Base-by-base conservation (phyloP, 768 basidiomycete genomes). In the Russula sp. region DNA sequence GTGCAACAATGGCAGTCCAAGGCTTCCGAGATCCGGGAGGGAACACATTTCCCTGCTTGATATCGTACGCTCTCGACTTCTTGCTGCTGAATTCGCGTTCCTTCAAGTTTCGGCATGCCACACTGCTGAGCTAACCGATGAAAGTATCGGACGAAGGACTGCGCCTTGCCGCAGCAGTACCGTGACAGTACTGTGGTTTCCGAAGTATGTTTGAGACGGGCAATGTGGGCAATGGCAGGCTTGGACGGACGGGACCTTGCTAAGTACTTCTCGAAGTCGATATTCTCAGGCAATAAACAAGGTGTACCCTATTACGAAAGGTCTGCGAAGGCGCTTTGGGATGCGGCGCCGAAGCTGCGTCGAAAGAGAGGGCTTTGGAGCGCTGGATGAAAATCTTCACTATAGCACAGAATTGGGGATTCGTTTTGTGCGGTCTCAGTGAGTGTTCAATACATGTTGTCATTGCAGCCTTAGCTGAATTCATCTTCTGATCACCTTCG, bases 151-250 rank as follows among this genome's bases (percentile, higher is more conserved):
- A 27, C 27, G 65, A 59, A 32, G 55, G 10, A 3, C 48, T 63
- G 5, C 54, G 53, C 22, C 61, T 63, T 14, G 44, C 62, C 2
- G 61, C 56, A 2, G 61, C 55, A 9, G 58, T 66, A 22, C 27
- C 27, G 2, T 27, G 27, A 57, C 61, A 54, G 13, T 49, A 57
- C 9, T 50, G 57, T 31, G 65, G 65, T 7, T 66, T 55, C 52
- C 34, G 51, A n/a, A 54, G 55, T 10, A 44, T 63, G 14, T 57
- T 63, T 8, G 62, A 42, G 18, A 63, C 65, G 7, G n/a, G n/a
- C n/a, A n/a, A 53, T 54, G 47, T 59, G 62, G 65, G 45, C 47
- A 13, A 58, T 63, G 58, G 32, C 16, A 1, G 65, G 63, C n/a
- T 16, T 6, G 2, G 64, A 66, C 20, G 51, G 53, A 31, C 65